phyloP scores from a whole-genome alignment of 805 yeast genomes.

The Pichia kluyveri region DNA sequence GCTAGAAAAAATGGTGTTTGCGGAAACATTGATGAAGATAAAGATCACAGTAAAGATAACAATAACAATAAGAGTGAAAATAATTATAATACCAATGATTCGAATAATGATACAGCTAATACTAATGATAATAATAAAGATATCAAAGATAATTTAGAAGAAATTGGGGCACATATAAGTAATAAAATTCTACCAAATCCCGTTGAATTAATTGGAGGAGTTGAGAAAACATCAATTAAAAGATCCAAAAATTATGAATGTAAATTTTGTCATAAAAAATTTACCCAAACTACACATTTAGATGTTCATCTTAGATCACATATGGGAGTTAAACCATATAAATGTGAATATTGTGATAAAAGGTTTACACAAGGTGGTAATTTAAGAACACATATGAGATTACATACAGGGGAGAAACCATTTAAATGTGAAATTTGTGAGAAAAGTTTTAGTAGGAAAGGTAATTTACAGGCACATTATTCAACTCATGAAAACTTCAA shows the following conservation, averaged over 20 bases:
- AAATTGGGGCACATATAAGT: conserved; percentile 13
- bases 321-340: conserved; percentile 78
- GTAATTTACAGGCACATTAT: conserved; percentile 82
- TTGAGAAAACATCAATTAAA: conserved; percentile 48
- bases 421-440: conserved; percentile 71
- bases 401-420: conserved; percentile 92
- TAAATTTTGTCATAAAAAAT: conserved; percentile 67
- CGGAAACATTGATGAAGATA: conserved; percentile 44
- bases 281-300: conserved; percentile 84
- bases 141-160: conserved; percentile 25
- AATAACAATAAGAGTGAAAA: not conserved
- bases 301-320: conserved; percentile 86
- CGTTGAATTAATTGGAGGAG: conserved; percentile 68
- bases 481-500: conserved; percentile 72
- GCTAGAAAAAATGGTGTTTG: conserved; percentile 73
- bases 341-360: conserved; percentile 71
- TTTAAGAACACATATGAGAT: conserved; percentile 71
- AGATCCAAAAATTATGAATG: conserved; percentile 56
- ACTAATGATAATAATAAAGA: not conserved
- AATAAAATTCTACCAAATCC: conserved; percentile 37
- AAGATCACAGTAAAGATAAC: not conserved
- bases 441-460: conserved; percentile 77
- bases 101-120: too few species aligned
- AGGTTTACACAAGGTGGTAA: conserved; percentile 88
- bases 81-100: not conserved